Evolutionary conservation across 2,329 filamentous ascomycete genomes (phyloP), one percentile per base, ranked within the genome.

Genomic region (Exophiala xenobiotica): DNA sequence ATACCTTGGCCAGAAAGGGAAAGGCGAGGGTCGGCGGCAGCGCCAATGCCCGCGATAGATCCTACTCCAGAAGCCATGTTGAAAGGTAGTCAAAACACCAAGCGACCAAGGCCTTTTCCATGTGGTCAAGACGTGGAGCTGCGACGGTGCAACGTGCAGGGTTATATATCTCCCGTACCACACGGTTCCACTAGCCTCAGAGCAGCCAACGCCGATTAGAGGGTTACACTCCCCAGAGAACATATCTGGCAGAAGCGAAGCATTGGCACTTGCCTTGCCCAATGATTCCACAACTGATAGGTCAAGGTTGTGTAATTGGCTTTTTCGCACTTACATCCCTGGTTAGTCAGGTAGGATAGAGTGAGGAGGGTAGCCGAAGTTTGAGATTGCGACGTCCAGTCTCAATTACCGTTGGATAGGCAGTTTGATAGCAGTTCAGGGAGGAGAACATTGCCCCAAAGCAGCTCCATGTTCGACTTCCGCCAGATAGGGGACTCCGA

Each of bases 31-130:
- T 57, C 52, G 22, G 43, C 45, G 20, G 40, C 55, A 16, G 52
- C 55, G 16, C 51, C 52, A 44, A 47, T 47, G 19, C 41, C 51
- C 26, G 54, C 48, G 18, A 57, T 51, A 14, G 54, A 52, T 48
- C 47, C 52, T 18, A 47, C 26, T 35, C 47, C 52, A 35, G 52
- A 41, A 37, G 53, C 53, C 53, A 55, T 55, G n/a, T 31, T 46
- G 27, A 11, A 18, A 19, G 33, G 6, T 24, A 43, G 6, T 14
- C 24, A 12, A 6, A 35, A 16, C 31, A 39, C 8, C 22, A 47
- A 29, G 14, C 18, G 23, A 6, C 11, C 14, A 9, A 48, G 37
- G 14, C 33, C 42, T 14, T 41, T 12, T 19, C 16, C 37, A 14
- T 16, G 31, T 29, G 11, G 37, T 19, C 26, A 20, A 40, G 31